Conservation (phyloP, 257 asterid species). For the Salvia miltiorrhiza region DNA sequence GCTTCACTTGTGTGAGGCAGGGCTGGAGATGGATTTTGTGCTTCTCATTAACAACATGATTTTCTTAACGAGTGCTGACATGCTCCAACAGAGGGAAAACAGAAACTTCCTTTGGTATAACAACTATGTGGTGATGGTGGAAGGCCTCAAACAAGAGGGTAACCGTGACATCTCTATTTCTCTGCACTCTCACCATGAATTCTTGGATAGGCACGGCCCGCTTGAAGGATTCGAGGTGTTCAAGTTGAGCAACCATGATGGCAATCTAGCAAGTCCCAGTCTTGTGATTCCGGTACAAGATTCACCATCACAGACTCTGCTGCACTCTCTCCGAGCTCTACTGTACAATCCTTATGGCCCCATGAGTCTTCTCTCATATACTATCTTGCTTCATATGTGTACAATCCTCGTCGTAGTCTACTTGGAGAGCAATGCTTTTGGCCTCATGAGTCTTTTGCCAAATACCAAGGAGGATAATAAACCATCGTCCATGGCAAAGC, state of each 20-base stretch:
- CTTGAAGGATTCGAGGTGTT: conserved; percentile 60
- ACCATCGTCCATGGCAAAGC: conserved; percentile 25
- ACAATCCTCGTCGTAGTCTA: not conserved
- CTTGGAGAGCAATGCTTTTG: not conserved
- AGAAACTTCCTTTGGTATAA: conserved; percentile 1
- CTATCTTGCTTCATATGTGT: not conserved
- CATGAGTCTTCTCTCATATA: not conserved
- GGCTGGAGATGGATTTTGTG: conserved; percentile 26
- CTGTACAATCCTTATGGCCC: not conserved
- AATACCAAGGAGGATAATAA: conserved; percentile 32
- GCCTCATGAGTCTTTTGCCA: no score
- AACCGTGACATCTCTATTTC: conserved; percentile 39
- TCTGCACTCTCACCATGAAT: conserved; percentile 27
- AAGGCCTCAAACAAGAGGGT: conserved; percentile 45
- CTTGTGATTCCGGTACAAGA: not conserved
- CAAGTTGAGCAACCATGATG: conserved; percentile 61
- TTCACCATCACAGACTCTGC: not conserved
- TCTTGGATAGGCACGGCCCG: conserved; percentile 27
- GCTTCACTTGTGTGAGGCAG: conserved; percentile 45
- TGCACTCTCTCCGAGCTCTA: not conserved
- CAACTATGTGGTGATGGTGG: conserved; percentile 50
- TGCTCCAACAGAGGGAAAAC: conserved; percentile 36
- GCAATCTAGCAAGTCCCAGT: conserved; percentile 43
- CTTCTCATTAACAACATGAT: conserved; percentile 38
- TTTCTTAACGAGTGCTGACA: conserved; percentile 35